Evolutionary conservation across 2,329 filamentous ascomycete genomes (phyloP), one percentile per base, ranked within the genome.

Genomic region (Alternaria sp.): DNA sequence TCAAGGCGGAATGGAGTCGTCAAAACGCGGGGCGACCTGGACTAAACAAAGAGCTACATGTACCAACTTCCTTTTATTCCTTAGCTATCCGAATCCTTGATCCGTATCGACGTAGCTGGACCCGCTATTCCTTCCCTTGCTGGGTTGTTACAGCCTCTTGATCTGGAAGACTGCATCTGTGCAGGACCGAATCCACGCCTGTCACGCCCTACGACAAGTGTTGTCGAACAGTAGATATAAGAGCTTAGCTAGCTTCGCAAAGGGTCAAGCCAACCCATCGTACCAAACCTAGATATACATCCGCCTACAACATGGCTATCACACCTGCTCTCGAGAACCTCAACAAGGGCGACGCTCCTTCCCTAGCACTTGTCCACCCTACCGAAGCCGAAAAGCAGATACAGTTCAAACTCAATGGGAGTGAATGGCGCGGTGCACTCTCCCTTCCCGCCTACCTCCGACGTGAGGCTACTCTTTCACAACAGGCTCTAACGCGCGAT

Each of bases 391-490:
- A 90, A 73, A 82, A 83, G 52, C 72, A 83, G 54, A 80, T 82
- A 40, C 84, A 85, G 54, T 82, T 84, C 67, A 81, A 79, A 36
- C 78, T 84, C 54, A 89, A 89, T 70, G 85, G 83, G 57, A 72
- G 75, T 2, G 82, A 85, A 68, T 90, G 88, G 88, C 81, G 83
- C 55, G 87, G 87, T 4, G 81, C 83, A 1, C 76, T 90, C 20
- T 79, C 82, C 12, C 62, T 85, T 3, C 80, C 86, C 27, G 80
- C 84, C 43, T 90, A 90, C 68, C 80, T 89, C 25, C 81, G 82
- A 14, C 85, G 88, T 51, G 88, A 90, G 73, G 76, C 82, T 20
- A 74, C 82, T 48, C 81, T 90, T 7, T 74, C 80, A 40, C 73
- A 80, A 40, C 85, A 87, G 66, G 78, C 80, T 3, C 75, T 89